These are phyloP conservation scores for Mycena vitilis DNA, from an alignment of 768 basidiomycete species.

Conservation along the genomic window DNA sequence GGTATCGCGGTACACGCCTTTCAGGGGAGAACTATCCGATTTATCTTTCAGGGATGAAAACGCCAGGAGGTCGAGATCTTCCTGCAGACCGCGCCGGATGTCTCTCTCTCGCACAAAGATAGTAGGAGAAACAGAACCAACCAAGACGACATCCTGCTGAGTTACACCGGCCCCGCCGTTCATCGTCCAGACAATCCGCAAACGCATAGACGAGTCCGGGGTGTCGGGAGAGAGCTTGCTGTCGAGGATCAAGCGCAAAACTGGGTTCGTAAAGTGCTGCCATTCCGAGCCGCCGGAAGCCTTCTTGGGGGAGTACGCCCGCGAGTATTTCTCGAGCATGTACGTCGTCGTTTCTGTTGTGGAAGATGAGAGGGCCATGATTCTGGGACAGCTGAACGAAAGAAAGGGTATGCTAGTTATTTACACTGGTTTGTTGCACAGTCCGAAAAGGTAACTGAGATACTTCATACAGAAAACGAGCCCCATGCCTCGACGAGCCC, in stretches of 20 bases:
- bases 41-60: conserved; percentile 64
- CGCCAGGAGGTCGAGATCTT: conserved; percentile 79
- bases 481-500: conserved; percentile 67
- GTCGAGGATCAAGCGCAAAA: conserved; percentile 72
- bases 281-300: conserved; percentile 57
- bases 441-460: conserved; percentile 1
- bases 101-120: not conserved
- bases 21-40: conserved; percentile 74
- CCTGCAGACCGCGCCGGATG: conserved; percentile 55
- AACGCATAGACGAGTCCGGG: conserved; percentile 67
- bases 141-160: conserved; percentile 72
- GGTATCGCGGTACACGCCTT: conserved; percentile 81
- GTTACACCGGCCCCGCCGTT: conserved; percentile 51
- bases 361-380: conserved; percentile 25
- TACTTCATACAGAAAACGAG: conserved; percentile 17
- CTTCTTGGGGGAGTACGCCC: conserved; percentile 27
- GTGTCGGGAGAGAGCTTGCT: conserved; percentile 61
- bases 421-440: conserved; percentile 1
- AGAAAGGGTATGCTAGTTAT: not conserved
- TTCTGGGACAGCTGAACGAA: not conserved
- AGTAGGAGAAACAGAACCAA: conserved; percentile 40
- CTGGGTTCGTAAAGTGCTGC: conserved; percentile 83
- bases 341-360: conserved; percentile 35
- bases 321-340: conserved; percentile 34
- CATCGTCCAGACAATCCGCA: conserved; percentile 76